These are phyloP conservation scores for Xanthoconium purpureum DNA, from an alignment of 768 basidiomycete genomes.

Conservation along the genomic window DNA sequence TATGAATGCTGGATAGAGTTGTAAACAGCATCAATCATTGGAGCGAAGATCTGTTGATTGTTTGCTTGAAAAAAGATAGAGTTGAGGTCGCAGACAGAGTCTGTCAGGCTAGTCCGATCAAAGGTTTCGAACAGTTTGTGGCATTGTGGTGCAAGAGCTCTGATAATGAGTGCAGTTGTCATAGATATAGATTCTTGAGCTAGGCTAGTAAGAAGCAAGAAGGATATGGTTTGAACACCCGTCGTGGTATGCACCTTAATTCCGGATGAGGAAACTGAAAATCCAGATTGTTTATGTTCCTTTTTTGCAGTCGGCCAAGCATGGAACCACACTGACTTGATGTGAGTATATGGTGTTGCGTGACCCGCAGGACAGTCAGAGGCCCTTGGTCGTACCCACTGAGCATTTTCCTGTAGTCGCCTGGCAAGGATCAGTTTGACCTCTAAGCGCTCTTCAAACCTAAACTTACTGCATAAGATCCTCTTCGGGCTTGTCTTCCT, in stretches of 20 bases:
- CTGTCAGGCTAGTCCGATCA: neutral
- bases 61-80: neutral
- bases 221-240: neutral
- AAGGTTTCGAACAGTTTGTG: neutral
- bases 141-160: neutral
- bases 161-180: neutral
- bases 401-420: neutral
- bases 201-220: neutral
- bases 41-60: neutral
- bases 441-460: neutral
- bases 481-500: neutral
- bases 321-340: neutral
- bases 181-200: neutral
- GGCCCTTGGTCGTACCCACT: neutral
- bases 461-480: neutral
- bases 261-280: neutral
- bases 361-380: neutral
- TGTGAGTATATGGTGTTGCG: neutral
- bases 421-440: neutral
- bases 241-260: neutral
- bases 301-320: neutral
- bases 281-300: neutral
- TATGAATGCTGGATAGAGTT: neutral
- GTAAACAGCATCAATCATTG: neutral
- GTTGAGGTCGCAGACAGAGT: neutral